Conservation (phyloP, 768 basidiomycete species). For the Mrakia blollopis region DNA sequence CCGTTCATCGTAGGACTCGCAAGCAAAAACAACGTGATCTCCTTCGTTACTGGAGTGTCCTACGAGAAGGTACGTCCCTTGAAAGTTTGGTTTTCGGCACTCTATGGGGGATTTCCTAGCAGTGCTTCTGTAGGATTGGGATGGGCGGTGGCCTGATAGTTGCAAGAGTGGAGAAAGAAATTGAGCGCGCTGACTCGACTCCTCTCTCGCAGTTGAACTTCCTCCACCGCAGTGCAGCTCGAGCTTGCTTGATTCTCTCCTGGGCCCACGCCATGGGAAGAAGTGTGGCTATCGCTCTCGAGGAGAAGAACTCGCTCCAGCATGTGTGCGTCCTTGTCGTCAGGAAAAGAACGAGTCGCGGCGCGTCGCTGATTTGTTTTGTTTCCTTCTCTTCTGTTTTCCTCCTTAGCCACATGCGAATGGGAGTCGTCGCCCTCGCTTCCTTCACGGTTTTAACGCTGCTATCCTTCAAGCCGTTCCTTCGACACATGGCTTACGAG, state of each 20-base stretch:
- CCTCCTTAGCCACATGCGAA: neutral
- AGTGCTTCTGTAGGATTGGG: too few relatives aligned
- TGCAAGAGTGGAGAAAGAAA: neutral
- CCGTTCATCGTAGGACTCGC: constrained; percentile 55
- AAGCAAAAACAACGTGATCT: constrained; percentile 59
- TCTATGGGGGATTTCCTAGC: too few relatives aligned
- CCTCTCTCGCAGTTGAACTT: neutral
- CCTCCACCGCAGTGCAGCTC: neutral
- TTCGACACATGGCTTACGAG: constrained; percentile 38
- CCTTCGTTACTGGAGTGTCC: constrained; percentile 54
- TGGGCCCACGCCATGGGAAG: neutral
- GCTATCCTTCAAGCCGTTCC: constrained; percentile 24
- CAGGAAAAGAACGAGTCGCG: neutral
- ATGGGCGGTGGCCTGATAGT: too few relatives aligned
- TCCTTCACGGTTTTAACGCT: constrained; percentile 5
- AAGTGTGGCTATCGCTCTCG: neutral
- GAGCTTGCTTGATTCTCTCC: neutral
- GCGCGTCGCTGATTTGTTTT: neutral
- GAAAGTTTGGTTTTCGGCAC: too few relatives aligned
- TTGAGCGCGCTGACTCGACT: neutral
- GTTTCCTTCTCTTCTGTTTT: neutral
- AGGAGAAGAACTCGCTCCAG: neutral
- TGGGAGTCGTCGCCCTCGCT: constrained; percentile 25
- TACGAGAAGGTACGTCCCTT: constrained; percentile 48
- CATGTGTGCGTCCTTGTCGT: neutral